phyloP scores from a whole-genome alignment of 805 yeast genomes.

The Nakazawaea wickerhamii region DNA sequence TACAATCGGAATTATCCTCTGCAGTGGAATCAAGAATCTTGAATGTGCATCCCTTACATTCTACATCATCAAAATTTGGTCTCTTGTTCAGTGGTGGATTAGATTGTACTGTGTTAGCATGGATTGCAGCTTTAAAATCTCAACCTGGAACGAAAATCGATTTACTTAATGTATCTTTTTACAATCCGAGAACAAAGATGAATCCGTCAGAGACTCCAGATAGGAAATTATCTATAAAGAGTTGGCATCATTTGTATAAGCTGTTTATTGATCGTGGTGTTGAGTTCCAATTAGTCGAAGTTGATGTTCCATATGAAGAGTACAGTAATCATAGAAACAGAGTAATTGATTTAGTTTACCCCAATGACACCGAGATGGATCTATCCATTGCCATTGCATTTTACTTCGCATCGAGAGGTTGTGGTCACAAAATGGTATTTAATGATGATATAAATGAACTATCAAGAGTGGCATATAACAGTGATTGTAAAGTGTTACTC shows the following conservation, averaged over 20 bases:
- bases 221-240: constrained; percentile 62
- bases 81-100: constrained; percentile 91
- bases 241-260: constrained; percentile 47
- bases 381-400: constrained; percentile 92
- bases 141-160: constrained; percentile 44
- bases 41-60: constrained; percentile 54
- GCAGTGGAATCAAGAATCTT: constrained; percentile 48
- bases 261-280: constrained; percentile 31
- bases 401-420: constrained; percentile 76
- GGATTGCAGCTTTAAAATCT: constrained; percentile 35
- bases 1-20: constrained; percentile 26
- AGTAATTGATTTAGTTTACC: constrained; percentile 69
- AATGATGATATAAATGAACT: constrained; percentile 15
- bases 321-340: constrained; percentile 45
- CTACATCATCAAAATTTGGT: constrained; percentile 37
- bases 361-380: constrained; percentile 91
- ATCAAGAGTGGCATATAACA: constrained; percentile 29
- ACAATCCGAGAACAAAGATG: constrained; percentile 72
- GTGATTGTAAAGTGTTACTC: constrained; percentile 64
- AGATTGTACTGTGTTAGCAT: constrained; percentile 83
- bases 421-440: constrained; percentile 27
- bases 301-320: constrained; percentile 67
- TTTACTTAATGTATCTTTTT: constrained; percentile 88
- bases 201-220: constrained; percentile 76
- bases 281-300: constrained; percentile 52